phyloP scores from a whole-genome alignment of 768 basidiomycete genomes.

The Tricholoma furcatifolium region DNA sequence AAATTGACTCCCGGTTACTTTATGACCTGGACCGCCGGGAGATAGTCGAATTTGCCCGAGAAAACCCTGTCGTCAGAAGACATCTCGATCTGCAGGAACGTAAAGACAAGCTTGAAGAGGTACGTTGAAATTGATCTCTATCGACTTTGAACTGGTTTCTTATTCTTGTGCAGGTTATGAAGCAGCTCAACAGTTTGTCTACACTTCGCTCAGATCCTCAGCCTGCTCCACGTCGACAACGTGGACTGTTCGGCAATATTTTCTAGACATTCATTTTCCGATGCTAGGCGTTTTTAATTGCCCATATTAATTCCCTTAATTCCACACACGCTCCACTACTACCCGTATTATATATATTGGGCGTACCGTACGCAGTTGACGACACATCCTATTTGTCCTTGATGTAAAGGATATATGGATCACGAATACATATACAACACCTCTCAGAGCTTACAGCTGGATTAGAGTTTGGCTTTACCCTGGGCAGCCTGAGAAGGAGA shows the following conservation, averaged over 20 bases:
- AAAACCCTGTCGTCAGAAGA: constrained; percentile 84
- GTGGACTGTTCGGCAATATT: constrained; percentile 77
- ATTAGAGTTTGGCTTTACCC: constrained; percentile 45
- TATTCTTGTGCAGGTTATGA: constrained; percentile 69
- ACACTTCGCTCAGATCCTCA: constrained; percentile 84
- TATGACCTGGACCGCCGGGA: constrained; percentile 93
- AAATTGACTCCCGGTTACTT: constrained; percentile 90
- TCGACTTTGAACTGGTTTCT: background rate
- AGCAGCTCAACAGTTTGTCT: constrained; percentile 89
- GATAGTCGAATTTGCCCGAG: constrained; percentile 88
- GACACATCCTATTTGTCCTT: background rate
- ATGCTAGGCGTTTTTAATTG: background rate
- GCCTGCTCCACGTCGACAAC: constrained; percentile 67
- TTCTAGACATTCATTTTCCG: constrained; percentile 42
- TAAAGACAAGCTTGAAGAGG: constrained; percentile 97
- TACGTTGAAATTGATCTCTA: constrained; percentile 25
- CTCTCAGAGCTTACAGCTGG: background rate
- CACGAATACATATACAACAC: background rate
- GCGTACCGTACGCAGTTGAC: constrained; percentile 6
- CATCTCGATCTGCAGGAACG: constrained; percentile 95
- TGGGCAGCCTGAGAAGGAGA: constrained; percentile 25
- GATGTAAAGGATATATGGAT: constrained; percentile 4
- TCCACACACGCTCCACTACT: constrained; percentile 7
- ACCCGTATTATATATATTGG: constrained; percentile 6
- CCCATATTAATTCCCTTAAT: constrained; percentile 8